A percentile compares a stretch with the other conserved stretches of the same genome.
Evolutionary conservation across 164 flowering plant genomes (phyloP).

Genomic region (Nelumbo lutea): DNA sequence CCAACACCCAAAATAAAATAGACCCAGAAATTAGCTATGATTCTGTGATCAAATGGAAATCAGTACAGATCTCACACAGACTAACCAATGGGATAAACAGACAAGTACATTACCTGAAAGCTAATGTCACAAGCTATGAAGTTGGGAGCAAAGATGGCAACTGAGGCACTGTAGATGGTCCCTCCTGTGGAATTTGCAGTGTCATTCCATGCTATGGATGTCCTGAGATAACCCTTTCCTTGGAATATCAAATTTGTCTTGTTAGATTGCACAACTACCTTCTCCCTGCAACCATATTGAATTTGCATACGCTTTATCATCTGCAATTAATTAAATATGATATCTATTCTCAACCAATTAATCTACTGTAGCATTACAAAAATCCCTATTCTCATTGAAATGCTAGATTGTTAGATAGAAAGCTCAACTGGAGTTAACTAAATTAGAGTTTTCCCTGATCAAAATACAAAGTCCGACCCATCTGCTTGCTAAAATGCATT

Average conservation of each 20-base stretch:
- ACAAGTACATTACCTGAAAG: constrained; percentile 46
- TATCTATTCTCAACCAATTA: no score
- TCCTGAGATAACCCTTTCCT: constrained; percentile 62
- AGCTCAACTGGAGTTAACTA: no score
- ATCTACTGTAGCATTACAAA: no score
- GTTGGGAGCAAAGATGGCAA: constrained; percentile 52
- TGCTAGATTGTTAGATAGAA: no score
- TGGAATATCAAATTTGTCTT: constrained; percentile 65
- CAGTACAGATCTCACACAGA: not conserved
- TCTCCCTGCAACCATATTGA: constrained; percentile 53
- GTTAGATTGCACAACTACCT: constrained; percentile 48
- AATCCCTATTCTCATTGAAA: no score
- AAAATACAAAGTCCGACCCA: no score
- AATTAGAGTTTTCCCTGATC: no score
- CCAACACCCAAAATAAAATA: constrained; percentile 2
- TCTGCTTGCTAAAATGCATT: no score
- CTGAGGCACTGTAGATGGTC: constrained; percentile 48
- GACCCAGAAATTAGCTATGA: not conserved
- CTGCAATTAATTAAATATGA: not conserved
- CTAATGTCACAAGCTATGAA: constrained; percentile 75
- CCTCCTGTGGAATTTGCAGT: constrained; percentile 85
- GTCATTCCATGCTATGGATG: constrained; percentile 72
- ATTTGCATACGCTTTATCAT: not conserved
- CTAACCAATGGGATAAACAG: not conserved
- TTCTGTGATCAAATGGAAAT: not conserved